Evolutionary conservation across 495 filamentous ascomycete genomes (phyloP), one percentile per base, ranked within the genome.

Genomic region (Aspergillus wentii): DNA sequence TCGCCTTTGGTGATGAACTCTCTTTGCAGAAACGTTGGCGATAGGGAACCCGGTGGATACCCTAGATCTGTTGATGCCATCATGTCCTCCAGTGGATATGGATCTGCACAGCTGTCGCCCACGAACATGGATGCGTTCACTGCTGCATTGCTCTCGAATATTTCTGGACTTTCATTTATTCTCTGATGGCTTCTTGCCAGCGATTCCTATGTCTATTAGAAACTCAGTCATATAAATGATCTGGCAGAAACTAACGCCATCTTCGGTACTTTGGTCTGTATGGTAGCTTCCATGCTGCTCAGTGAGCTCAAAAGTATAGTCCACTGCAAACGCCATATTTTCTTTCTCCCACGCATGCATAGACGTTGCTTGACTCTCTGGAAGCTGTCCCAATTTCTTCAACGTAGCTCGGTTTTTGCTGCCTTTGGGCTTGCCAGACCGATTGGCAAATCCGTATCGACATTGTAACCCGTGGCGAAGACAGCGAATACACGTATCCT

Each of bases 381-480:
- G 62, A 14, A 70, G 47, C 35, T 66, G 60, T 5, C 64, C 67
- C 16, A 71, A 26, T 28, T 68, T 68, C 43, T 60, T 54, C 10
- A 71, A 41, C 7, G 67, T 71, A 1, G 67, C 61, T 32, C 64
- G 54, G 38, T 71, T 71, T 35, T 71, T 71, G 42, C 64, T 71
- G 6, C 67, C 67, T 39, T 71, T 71, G 13, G 67, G 67, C 39
- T 71, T 71, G 6, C 67, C 67, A 8, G 67, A 68, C 15, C 67
- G 61, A 35, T 68, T 68, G 30, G 67, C 67, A 40, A 64, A 60
- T 20, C 67, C 58, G 37, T 71, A 69, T 43, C 58, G 59, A 38
- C 67, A 71, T 33, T 60, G 56, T 30, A 69, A 41, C n/a, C 65
- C 64, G 40, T 71, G 63, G 3, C 65, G 65, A 20, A 63, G 54